Evolutionary conservation across 805 yeast species (phyloP), one percentile per base, ranked within the genome.

Genomic region (Candida parachauliodes): DNA sequence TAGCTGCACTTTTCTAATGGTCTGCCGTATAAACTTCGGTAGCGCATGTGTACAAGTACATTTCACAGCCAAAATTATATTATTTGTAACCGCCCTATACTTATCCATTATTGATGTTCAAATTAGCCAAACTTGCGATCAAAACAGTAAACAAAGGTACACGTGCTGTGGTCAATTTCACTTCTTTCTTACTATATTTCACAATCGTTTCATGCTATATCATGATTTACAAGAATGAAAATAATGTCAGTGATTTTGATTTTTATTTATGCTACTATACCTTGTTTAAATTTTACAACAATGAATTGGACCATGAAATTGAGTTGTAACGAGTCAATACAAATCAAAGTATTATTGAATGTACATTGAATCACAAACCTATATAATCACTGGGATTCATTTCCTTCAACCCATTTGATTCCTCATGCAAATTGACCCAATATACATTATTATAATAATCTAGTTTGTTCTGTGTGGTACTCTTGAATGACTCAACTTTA

Each of bases 341-440:
- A n/a, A n/a, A n/a, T n/a, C n/a, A n/a, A n/a, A n/a, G n/a, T n/a
- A n/a, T n/a, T n/a, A n/a, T n/a, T n/a, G n/a, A n/a, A n/a, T n/a
- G n/a, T n/a, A n/a, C n/a, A n/a, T n/a, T n/a, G n/a, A n/a, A 34
- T 31, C 14, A 27, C 9, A 40, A 34, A 10, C 46, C 46, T n/a
- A 7, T 8, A 21, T 62, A 70, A 33, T 69, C 66, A 1, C 40
- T 48, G 0, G 62, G 50, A n/a, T 54, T 35, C 45, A 79, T 88
- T 39, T 65, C 72, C 3, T 64, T 44, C 2, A 84, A 49, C 4
- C 94, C 93, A 4, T 62, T 53, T 3, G 70, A 69, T 46, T 83
- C 79, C 55, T 84, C 89, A 21, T 68, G 64, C 27, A 85, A 60
- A 43, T 81, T 75, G 44, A 85, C 62, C 93, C 94, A 85, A 3